Conservation (phyloP, 192 early-diverging fungal species). For the Chytriomyces sp. region DNA sequence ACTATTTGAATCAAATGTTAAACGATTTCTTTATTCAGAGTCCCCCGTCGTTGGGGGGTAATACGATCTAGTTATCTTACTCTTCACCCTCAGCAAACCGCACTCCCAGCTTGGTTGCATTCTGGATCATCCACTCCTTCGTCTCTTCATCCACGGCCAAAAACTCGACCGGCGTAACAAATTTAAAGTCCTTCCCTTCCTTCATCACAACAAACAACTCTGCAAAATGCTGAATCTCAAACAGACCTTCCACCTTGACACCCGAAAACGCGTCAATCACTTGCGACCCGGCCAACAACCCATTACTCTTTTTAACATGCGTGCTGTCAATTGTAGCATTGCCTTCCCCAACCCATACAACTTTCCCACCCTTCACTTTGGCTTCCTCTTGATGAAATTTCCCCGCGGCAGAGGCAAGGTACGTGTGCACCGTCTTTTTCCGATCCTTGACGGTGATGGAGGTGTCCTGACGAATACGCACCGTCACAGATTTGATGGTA, state of each 20-base stretch:
- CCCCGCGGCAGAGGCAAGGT: constrained; percentile 11
- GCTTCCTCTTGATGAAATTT: constrained; percentile 11
- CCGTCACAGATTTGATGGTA: neutral
- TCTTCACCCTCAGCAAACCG: no score
- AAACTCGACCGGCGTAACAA: constrained; percentile 18
- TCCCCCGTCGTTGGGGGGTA: no score
- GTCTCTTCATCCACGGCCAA: constrained; percentile 31
- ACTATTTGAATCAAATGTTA: no score
- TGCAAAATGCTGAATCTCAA: constrained; percentile 32
- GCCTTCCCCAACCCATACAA: constrained; percentile 8
- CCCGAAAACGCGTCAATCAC: constrained; percentile 7
- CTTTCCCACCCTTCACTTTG: neutral
- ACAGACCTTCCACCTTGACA: neutral
- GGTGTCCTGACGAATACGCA: constrained; percentile 20
- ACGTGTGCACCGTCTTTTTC: constrained; percentile 3
- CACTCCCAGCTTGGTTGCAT: neutral
- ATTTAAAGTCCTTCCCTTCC: constrained; percentile 15
- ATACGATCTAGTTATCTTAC: no score
- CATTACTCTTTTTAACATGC: neutral
- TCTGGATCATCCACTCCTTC: constrained; percentile 23
- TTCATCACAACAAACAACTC: constrained; percentile 22
- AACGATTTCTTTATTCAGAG: no score
- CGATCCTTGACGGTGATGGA: constrained; percentile 1
- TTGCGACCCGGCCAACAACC: neutral
- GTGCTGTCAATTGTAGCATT: neutral